Evolutionary conservation across 2,329 filamentous ascomycete genomes (phyloP).

Genomic region (Pseudogymnoascus sp.): DNA sequence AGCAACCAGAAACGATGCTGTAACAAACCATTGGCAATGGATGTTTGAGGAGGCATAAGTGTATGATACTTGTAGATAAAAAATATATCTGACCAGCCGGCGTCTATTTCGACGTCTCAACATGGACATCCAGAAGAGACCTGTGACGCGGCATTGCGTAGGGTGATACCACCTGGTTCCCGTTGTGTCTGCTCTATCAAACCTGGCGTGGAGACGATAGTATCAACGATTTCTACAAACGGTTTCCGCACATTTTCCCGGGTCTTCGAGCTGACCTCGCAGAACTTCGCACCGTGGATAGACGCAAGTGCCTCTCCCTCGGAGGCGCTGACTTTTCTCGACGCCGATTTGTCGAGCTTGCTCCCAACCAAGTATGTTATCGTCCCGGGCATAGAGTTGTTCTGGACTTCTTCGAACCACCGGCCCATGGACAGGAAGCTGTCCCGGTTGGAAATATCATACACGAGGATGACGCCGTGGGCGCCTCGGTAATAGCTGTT

Average conservation of each 20-base stretch:
- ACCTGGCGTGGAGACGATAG: conserved; percentile 40
- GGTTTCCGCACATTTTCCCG: conserved; percentile 43
- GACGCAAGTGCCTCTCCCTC: conserved; percentile 43
- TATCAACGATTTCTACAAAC: conserved; percentile 46
- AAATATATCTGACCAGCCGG: background rate
- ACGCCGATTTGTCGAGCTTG: conserved; percentile 43
- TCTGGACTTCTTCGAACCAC: conserved; percentile 48
- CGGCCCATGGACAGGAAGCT: conserved; percentile 45
- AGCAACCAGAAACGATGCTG: background rate
- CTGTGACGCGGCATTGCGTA: background rate
- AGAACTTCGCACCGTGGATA: conserved; percentile 41
- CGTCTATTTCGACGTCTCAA: background rate
- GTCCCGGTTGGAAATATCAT: conserved; percentile 69
- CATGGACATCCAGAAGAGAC: background rate
- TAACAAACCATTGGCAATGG: background rate
- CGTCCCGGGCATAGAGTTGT: conserved; percentile 42
- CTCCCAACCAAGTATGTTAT: conserved; percentile 45
- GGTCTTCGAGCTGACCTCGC: conserved; percentile 48
- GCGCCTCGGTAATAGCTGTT: conserved; percentile 94
- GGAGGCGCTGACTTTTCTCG: conserved; percentile 39
- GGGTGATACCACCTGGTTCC: background rate
- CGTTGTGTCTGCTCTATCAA: conserved; percentile 28
- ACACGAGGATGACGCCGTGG: conserved; percentile 89
- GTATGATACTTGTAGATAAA: conserved; percentile 2
- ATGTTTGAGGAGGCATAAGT: background rate